Evolutionary conservation across 352 stramenopile genomes (phyloP).

Genomic region (Phytophthora citricola): DNA sequence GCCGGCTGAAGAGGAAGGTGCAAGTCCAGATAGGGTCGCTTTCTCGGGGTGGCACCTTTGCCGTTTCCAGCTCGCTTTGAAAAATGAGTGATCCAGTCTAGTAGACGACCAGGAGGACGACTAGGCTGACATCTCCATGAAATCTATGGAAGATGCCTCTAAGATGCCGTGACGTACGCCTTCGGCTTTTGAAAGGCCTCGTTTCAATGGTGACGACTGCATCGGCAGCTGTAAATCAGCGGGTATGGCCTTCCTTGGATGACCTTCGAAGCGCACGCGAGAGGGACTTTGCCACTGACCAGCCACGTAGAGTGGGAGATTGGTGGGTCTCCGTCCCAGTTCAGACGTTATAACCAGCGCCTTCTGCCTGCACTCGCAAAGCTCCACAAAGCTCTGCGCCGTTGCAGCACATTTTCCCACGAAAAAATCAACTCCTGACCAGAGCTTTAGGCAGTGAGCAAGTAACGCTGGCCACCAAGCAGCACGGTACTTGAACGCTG

Average conservation of each 20-base stretch:
- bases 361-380: neutral
- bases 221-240: conserved; percentile 30
- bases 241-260: conserved; percentile 2
- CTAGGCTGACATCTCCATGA: neutral
- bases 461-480: conserved; percentile 1
- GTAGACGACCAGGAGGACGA: neutral
- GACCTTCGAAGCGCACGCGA: conserved; percentile 22
- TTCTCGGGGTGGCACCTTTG: conserved; percentile 25
- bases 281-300: conserved; percentile 3
- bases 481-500: neutral
- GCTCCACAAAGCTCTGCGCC: neutral
- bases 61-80: conserved; percentile 24
- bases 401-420: conserved; percentile 3
- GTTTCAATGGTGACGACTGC: conserved; percentile 8
- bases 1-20: neutral
- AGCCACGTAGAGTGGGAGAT: conserved; percentile 21
- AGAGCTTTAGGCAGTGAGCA: neutral
- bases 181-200: neutral
- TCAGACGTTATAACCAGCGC: conserved; percentile 21
- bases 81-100: conserved; percentile 14
- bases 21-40: conserved; percentile 36
- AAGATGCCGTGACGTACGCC: neutral
- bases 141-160: conserved; percentile 29
- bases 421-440: neutral
- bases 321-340: conserved; percentile 1